A percentile compares a stretch with the other conserved stretches of the same genome.
Evolutionary conservation across 2,329 filamentous ascomycete genomes (phyloP).

Genomic region (Dactylellina drechsleri): DNA sequence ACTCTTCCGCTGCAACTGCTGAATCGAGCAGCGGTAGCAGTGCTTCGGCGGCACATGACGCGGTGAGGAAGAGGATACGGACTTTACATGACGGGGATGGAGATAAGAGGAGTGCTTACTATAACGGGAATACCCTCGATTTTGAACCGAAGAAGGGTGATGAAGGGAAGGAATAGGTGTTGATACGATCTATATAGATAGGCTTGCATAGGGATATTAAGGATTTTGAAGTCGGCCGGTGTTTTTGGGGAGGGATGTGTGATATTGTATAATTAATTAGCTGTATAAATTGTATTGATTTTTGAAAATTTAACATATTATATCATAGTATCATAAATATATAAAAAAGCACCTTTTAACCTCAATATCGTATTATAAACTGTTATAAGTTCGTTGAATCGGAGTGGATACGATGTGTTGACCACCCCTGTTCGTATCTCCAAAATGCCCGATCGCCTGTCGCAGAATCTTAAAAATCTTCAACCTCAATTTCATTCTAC

Average conservation of each 20-base stretch:
- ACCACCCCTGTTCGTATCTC: no score
- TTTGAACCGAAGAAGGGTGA: constrained; percentile 51
- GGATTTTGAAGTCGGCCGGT: no score
- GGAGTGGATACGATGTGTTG: no score
- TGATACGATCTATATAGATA: background rate
- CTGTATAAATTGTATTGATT: no score
- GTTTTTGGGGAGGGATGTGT: background rate
- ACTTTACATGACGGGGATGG: constrained; percentile 45
- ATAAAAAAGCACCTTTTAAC: no score
- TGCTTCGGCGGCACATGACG: constrained; percentile 31
- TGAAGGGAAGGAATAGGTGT: background rate
- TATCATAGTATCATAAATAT: no score
- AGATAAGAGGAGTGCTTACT: constrained; percentile 50
- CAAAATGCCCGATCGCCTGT: constrained; percentile 1
- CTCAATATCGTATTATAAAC: no score
- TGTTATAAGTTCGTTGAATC: no score
- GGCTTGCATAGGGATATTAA: no score
- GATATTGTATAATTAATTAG: background rate
- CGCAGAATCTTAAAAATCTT: constrained; percentile 36
- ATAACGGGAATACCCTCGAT: constrained; percentile 52
- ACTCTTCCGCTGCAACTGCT: background rate
- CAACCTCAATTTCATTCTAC: no score
- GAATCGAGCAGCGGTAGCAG: background rate
- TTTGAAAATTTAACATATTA: no score
- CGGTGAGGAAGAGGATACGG: constrained; percentile 46